Evolutionary conservation across 2,329 filamentous ascomycete species (phyloP), one percentile per base, ranked within the genome.

Genomic region (Exophiala bonariae): DNA sequence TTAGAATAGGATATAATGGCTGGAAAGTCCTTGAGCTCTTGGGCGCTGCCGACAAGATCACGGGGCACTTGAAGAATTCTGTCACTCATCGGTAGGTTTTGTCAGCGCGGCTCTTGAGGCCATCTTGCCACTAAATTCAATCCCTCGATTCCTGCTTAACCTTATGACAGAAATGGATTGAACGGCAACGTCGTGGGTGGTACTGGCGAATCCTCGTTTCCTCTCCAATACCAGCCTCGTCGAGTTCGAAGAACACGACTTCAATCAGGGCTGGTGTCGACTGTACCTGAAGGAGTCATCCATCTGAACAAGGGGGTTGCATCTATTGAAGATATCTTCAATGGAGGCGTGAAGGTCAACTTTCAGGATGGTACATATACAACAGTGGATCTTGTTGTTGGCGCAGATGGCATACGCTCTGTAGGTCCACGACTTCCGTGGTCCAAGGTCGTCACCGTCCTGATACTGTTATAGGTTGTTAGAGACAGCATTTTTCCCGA

Each of bases 11-110:
- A 2, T 61, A 66, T 6, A 76, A 77, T 55, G 68, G 67, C 11
- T 77, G 73, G 75, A 72, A 66, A 35, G 69, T 76, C 4, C 58
- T 78, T 13, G 71, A 71, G 36, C 54, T 76, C 20, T 62, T 77
- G 2, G 74, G 72, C 8, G 72, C 68, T 2, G 70, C 67, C 3
- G 63, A 70, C 35, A 52, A 49, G 9, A 60, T 70, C 1, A 69
- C 59, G 23, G 68, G 67, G 3, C 67, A 69, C 47, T 52, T 59
- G n/a, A 63, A 66, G 11, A 58, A 49, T 18, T 57, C 58, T 1
- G 54, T 66, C 11, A 35, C 64, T 4, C 59, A 67, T 44, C 54
- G 66, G 66, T 68, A 47, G 39, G 56, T 49, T 3, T 9, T 7
- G 16, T 8, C 10, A 19, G 8, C 32, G 8, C 3, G 11, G 8